phyloP scores from a whole-genome alignment of 1,139 yeast species.

The Blastobotrys proliferans region DNA sequence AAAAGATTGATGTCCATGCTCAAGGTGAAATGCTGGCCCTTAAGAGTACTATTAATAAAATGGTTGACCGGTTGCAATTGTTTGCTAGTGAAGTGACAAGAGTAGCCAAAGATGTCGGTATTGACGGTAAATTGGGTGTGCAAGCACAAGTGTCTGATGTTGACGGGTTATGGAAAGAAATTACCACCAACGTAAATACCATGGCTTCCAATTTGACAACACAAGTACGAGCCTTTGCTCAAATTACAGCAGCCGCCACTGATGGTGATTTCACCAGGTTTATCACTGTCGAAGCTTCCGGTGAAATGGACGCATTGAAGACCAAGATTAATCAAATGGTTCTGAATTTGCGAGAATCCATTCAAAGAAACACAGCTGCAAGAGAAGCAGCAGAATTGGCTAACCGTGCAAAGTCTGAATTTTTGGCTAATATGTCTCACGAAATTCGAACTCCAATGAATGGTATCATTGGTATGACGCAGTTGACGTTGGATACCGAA shows the following conservation, averaged over 20 bases:
- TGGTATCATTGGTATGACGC: conserved; percentile 92
- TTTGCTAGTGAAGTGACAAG: conserved; percentile 86
- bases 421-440: conserved; percentile 87
- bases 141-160: conserved; percentile 90
- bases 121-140: conserved; percentile 86
- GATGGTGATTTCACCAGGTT: conserved; percentile 90
- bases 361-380: conserved; percentile 88
- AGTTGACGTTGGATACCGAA: conserved; percentile 79
- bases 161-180: conserved; percentile 88
- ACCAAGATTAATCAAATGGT: conserved; percentile 93
- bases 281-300: conserved; percentile 85
- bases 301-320: conserved; percentile 91
- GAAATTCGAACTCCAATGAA: conserved; percentile 90
- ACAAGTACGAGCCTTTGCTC: conserved; percentile 90
- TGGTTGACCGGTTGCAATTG: conserved; percentile 86
- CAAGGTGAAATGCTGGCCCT: conserved; percentile 78
- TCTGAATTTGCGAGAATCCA: conserved; percentile 76
- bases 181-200: conserved; percentile 87
- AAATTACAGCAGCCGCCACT: conserved; percentile 89
- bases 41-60: conserved; percentile 77
- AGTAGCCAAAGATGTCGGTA: conserved; percentile 90
- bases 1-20: conserved; percentile 84
- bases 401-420: conserved; percentile 85
- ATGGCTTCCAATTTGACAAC: conserved; percentile 91
- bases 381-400: conserved; percentile 92